Conservation (phyloP, 2,329 filamentous ascomycete species). For the Alternaria ethzedia region DNA sequence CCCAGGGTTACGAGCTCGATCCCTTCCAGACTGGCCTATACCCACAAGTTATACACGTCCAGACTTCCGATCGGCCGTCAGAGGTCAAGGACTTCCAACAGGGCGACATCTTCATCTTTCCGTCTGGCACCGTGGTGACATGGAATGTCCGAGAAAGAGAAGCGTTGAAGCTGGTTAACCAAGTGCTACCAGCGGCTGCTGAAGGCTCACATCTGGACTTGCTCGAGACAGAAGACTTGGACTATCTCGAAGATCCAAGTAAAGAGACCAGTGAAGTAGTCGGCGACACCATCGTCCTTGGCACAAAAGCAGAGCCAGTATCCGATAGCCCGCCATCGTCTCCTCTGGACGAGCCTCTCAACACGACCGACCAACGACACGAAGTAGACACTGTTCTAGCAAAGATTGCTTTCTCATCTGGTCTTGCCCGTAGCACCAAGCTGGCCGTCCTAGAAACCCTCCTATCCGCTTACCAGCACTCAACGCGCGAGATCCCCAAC, state of each 20-base stretch:
- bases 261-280: constrained; percentile 78
- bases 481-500: constrained; percentile 80
- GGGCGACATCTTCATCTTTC: constrained; percentile 94
- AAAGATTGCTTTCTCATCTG: constrained; percentile 96
- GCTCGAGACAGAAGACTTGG: constrained; percentile 86
- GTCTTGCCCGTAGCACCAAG: constrained; percentile 90
- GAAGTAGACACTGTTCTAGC: constrained; percentile 73
- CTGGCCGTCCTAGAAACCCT: constrained; percentile 88
- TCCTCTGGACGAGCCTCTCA: constrained; percentile 52
- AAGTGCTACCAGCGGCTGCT: constrained; percentile 76
- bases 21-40: constrained; percentile 67
- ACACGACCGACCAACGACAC: constrained; percentile 37
- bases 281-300: constrained; percentile 87
- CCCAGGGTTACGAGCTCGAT: constrained; percentile 67
- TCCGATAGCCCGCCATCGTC: constrained; percentile 4
- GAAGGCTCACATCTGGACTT: constrained; percentile 73
- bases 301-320: constrained; percentile 64
- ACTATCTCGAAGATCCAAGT: constrained; percentile 77
- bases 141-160: constrained; percentile 85
- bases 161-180: constrained; percentile 61
- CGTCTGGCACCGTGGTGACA: constrained; percentile 89
- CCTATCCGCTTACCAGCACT: constrained; percentile 83
- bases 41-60: constrained; percentile 69
- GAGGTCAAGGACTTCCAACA: constrained; percentile 56
- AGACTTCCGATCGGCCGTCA: constrained; percentile 49